phyloP scores from a whole-genome alignment of 176 grass and related monocot genomes.

The Calamus simplicifolius region DNA sequence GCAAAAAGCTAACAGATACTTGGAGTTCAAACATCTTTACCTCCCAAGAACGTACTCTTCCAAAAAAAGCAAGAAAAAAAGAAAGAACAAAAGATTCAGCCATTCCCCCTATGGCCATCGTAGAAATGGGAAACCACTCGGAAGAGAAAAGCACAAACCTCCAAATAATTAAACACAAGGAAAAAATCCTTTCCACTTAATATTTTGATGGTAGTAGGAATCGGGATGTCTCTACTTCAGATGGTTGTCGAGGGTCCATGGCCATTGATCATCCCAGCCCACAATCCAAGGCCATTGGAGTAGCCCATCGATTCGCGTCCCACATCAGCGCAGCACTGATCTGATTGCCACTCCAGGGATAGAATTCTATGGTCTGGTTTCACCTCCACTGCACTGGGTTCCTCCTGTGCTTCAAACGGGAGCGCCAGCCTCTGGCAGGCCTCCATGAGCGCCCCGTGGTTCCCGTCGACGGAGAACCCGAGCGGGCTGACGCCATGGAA shows the following conservation, averaged over 20 bases:
- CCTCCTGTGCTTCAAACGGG: conserved; percentile 23
- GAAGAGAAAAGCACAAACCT: too few species aligned
- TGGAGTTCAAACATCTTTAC: too few species aligned
- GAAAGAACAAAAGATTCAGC: too few species aligned
- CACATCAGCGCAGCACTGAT: conserved; percentile 36
- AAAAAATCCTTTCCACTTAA: background rate
- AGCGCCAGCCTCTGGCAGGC: conserved; percentile 4
- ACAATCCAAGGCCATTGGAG: conserved; percentile 37
- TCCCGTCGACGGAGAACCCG: background rate
- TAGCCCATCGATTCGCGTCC: conserved; percentile 39
- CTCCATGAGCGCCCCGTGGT: conserved; percentile 13
- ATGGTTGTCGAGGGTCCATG: conserved; percentile 53
- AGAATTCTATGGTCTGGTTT: conserved; percentile 27
- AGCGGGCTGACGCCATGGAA: conserved; percentile 2
- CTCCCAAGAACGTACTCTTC: too few species aligned
- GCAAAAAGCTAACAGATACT: too few species aligned
- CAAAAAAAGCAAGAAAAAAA: too few species aligned
- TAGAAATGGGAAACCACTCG: too few species aligned
- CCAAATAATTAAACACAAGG: conserved; percentile 15
- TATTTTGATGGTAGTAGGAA: conserved; percentile 19
- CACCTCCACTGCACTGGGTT: conserved; percentile 28
- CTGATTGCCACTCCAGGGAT: conserved; percentile 60
- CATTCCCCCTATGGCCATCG: too few species aligned
- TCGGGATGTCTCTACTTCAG: conserved; percentile 31
- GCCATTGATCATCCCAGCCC: conserved; percentile 57